A percentile compares a stretch with the other conserved stretches of the same genome.
Evolutionary conservation across 768 basidiomycete genomes (phyloP).

Genomic region (Boletellus emodensis): DNA sequence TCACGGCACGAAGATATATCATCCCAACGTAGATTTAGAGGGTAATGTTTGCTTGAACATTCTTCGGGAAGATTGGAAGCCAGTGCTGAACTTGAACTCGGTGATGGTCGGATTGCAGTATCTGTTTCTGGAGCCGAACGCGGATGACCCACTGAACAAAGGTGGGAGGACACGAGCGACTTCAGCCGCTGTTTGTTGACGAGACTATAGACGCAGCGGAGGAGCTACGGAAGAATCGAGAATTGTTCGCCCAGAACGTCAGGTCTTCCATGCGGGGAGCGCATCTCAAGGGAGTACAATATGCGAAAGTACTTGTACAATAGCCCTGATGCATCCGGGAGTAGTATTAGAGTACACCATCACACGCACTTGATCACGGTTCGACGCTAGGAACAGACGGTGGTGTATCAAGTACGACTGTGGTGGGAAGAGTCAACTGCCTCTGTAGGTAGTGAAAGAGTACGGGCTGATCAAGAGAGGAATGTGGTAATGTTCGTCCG

Average conservation of each 20-base stretch:
- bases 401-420: constrained; percentile 7
- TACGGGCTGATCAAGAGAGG: constrained; percentile 90
- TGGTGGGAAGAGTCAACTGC: constrained; percentile 49
- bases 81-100: constrained; percentile 93
- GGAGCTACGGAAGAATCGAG: constrained; percentile 86
- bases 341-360: constrained; percentile 8
- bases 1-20: constrained; percentile 73
- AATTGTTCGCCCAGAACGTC: constrained; percentile 81
- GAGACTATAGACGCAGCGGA: constrained; percentile 79
- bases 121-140: constrained; percentile 96
- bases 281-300: constrained; percentile 71
- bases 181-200: constrained; percentile 9
- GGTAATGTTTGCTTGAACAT: constrained; percentile 99
- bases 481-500: constrained; percentile 84
- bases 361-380: constrained; percentile 2
- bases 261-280: constrained; percentile 83
- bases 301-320: constrained; percentile 66
- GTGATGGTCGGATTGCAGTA: constrained; percentile 99
- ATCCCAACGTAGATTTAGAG: constrained; percentile 96
- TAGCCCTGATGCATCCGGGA: constrained; percentile 19
- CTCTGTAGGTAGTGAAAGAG: constrained; percentile 88
- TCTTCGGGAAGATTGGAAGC: constrained; percentile 99
- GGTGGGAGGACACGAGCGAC: constrained; percentile 47
- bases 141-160: constrained; percentile 98
- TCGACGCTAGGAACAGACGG: not conserved